phyloP scores from a whole-genome alignment of 768 basidiomycete genomes.

The Collybiopsis luxurians region DNA sequence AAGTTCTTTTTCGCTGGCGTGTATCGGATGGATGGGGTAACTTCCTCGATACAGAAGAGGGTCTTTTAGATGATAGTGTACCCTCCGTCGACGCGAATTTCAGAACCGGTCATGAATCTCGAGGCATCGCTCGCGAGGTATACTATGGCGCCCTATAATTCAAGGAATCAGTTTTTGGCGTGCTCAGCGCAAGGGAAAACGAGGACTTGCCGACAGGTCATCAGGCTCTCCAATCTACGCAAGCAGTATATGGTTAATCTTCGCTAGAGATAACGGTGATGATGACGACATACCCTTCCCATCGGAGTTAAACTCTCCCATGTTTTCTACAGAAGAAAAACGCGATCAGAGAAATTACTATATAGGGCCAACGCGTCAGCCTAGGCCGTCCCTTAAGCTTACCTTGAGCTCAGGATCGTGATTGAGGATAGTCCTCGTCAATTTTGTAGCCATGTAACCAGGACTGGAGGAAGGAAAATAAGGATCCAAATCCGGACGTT shows the following conservation, averaged over 20 bases:
- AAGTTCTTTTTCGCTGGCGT: no score
- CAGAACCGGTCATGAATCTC: slow-evolving; percentile 85
- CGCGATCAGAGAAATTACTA: not conserved
- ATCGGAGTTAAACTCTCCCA: slow-evolving; percentile 87
- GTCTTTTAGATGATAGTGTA: slow-evolving; percentile 67
- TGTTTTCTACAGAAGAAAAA: slow-evolving; percentile 50
- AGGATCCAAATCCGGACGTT: not conserved
- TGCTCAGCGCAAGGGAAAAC: not conserved
- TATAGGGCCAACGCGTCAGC: not conserved
- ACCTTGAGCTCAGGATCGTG: slow-evolving; percentile 77
- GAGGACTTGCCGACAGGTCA: slow-evolving; percentile 68
- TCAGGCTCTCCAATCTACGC: slow-evolving; percentile 91
- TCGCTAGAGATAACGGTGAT: not conserved
- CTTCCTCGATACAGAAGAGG: no score
- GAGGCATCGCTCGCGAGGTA: slow-evolving; percentile 90
- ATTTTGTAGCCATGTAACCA: slow-evolving; percentile 92
- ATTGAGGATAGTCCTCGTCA: slow-evolving; percentile 81
- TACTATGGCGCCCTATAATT: slow-evolving; percentile 76
- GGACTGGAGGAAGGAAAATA: slow-evolving; percentile 45
- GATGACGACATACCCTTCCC: slow-evolving; percentile 59
- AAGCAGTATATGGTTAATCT: no score
- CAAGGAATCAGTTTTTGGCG: slow-evolving; percentile 6
- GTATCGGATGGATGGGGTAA: no score
- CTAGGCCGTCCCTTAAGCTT: slow-evolving; percentile 17
- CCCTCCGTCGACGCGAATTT: slow-evolving; percentile 86